phyloP scores from a whole-genome alignment of 2,329 filamentous ascomycete species.

The Chaetothyriales sp. region DNA sequence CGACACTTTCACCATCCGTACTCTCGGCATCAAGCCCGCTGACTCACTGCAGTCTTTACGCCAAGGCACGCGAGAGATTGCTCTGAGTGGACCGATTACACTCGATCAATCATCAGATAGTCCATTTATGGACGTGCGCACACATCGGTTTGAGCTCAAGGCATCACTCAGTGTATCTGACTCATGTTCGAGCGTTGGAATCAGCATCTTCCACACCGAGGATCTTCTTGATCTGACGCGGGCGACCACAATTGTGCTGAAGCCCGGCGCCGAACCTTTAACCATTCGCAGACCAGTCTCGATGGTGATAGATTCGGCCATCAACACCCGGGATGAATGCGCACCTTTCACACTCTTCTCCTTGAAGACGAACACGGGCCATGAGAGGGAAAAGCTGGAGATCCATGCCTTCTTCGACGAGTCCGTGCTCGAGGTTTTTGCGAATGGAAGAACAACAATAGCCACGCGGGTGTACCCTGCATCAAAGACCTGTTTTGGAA shows the following conservation, averaged over 20 bases:
- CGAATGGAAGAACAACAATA: constrained; percentile 30
- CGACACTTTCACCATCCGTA: constrained; percentile 27
- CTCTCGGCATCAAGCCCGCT: constrained; percentile 26
- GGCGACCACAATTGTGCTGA: constrained; percentile 28
- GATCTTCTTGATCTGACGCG: constrained; percentile 17
- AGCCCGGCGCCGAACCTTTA: constrained; percentile 26
- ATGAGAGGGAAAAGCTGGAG: constrained; percentile 23
- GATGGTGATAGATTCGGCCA: constrained; percentile 15
- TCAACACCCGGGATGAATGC: constrained; percentile 24
- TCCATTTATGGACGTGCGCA: constrained; percentile 9
- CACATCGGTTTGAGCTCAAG: constrained; percentile 6
- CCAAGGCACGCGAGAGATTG: constrained; percentile 2
- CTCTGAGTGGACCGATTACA: constrained; percentile 5
- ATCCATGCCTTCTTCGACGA: constrained; percentile 30
- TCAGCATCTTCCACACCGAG: constrained; percentile 19
- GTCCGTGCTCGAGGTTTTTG: constrained; percentile 33
- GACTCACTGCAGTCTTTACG: constrained; percentile 17
- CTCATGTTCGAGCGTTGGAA: constrained; percentile 18
- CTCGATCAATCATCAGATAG: constrained; percentile 13
- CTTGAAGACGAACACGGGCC: constrained; percentile 5
- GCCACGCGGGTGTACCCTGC: constrained; percentile 25
- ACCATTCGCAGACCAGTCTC: constrained; percentile 23
- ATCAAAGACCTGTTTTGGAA: constrained; percentile 4
- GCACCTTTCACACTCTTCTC: constrained; percentile 36
- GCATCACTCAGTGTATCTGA: constrained; percentile 15